Conservation (phyloP, 768 basidiomycete species). For the Hypholoma fasciculare region DNA sequence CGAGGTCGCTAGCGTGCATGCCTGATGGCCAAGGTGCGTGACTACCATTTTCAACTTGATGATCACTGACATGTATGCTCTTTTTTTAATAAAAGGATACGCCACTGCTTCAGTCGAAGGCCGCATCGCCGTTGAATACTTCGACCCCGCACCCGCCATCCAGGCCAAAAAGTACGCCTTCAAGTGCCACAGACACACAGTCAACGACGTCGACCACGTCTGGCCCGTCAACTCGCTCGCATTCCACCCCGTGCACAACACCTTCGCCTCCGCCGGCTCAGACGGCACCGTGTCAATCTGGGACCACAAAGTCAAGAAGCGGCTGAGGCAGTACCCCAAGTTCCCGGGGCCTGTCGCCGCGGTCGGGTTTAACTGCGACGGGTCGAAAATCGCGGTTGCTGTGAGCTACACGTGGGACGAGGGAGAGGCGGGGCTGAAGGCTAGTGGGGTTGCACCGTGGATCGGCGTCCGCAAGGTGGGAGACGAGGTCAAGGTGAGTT, state of each 20-base stretch:
- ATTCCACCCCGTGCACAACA: conserved; percentile 92
- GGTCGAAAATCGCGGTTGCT: conserved; percentile 79
- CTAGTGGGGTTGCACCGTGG: conserved; percentile 54
- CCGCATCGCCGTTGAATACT: conserved; percentile 96
- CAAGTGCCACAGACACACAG: conserved; percentile 92
- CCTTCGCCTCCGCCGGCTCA: conserved; percentile 94
- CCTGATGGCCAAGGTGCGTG: conserved; percentile 80
- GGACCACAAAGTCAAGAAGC: conserved; percentile 97
- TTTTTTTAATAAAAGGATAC: conserved; percentile 64
- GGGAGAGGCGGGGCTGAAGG: conserved; percentile 70
- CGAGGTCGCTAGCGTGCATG: conserved; percentile 90
- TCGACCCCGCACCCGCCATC: conserved; percentile 72
- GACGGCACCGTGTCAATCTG: conserved; percentile 94
- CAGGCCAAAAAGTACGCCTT: conserved; percentile 94
- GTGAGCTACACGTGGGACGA: conserved; percentile 92
- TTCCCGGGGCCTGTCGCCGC: conserved; percentile 75
- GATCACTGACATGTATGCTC: background rate
- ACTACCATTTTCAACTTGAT: background rate
- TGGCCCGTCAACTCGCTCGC: conserved; percentile 96
- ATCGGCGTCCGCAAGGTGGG: conserved; percentile 65
- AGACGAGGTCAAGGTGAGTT: conserved; percentile 70
- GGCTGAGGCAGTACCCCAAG: conserved; percentile 87
- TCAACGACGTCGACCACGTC: conserved; percentile 91
- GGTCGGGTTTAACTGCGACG: conserved; percentile 82
- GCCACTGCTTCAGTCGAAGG: conserved; percentile 95